Conservation (phyloP, 164 flowering plant species). For the Sedum album region DNA sequence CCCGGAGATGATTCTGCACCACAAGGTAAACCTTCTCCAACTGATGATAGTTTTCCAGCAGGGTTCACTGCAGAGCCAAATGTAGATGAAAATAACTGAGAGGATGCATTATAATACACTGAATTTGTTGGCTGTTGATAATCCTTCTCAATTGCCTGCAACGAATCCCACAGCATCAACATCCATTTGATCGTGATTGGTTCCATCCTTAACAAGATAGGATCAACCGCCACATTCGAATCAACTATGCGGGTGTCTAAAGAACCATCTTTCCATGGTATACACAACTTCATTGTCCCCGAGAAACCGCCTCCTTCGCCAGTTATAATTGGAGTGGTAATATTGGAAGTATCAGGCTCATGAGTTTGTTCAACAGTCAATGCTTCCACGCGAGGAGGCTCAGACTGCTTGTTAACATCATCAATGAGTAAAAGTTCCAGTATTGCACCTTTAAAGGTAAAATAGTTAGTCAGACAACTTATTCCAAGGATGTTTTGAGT, state of each 20-base stretch:
- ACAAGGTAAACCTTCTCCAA: slow-evolving; percentile 16
- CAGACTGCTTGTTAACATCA: slow-evolving; percentile 24
- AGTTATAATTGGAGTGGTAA: slow-evolving; percentile 42
- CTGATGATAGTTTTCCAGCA: slow-evolving; percentile 18
- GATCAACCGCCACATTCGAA: slow-evolving; percentile 63
- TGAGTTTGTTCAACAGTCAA: slow-evolving; percentile 19
- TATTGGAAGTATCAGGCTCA: slow-evolving; percentile 23
- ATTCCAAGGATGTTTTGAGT: slow-evolving; percentile 56
- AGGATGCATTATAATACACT: slow-evolving; percentile 24
- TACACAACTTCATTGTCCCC: slow-evolving; percentile 61
- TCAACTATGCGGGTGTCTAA: slow-evolving; percentile 71
- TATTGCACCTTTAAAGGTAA: slow-evolving; percentile 66
- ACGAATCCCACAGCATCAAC: slow-evolving; percentile 40
- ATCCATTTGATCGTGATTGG: slow-evolving; percentile 65
- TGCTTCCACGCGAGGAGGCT: slow-evolving; percentile 21
- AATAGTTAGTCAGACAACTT: slow-evolving; percentile 49
- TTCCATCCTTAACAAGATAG: slow-evolving; percentile 48
- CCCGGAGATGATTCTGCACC: slow-evolving; percentile 17
- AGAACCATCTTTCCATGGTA: slow-evolving; percentile 94
- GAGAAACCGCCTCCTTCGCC: slow-evolving; percentile 77
- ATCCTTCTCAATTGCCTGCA: slow-evolving; percentile 24
- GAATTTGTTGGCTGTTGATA: slow-evolving; percentile 24
- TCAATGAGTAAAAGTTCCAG: slow-evolving; percentile 68
- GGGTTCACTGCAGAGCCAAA: slow-evolving; percentile 21
- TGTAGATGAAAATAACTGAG: slow-evolving; percentile 28